Conservation (phyloP, 1,139 yeast species). For the Lizanozyma gosingica region DNA sequence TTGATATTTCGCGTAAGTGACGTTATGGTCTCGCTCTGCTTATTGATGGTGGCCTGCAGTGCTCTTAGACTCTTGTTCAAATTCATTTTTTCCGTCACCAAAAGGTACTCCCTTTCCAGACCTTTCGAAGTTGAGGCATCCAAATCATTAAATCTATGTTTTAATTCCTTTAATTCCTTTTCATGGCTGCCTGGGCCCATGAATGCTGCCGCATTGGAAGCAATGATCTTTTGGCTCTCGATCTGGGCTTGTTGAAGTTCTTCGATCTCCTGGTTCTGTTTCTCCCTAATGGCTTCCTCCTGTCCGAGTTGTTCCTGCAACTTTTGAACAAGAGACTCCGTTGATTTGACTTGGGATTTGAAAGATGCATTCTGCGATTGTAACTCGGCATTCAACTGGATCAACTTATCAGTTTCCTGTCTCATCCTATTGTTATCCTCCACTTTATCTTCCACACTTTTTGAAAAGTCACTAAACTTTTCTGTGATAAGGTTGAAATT, state of each 20-base stretch:
- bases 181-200: neutral
- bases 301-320: neutral
- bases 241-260: neutral
- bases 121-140: neutral
- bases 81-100: constrained; percentile 42
- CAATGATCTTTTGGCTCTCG: neutral
- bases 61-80: constrained; percentile 28
- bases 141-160: neutral
- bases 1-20: constrained; percentile 11
- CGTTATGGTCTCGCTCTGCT: constrained; percentile 23
- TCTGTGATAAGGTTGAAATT: neutral
- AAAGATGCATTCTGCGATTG: neutral
- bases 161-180: neutral
- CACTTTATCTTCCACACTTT: neutral
- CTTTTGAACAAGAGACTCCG: neutral
- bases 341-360: neutral
- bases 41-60: constrained; percentile 23
- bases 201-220: constrained; percentile 1
- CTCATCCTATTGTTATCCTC: neutral
- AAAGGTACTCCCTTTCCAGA: constrained; percentile 37
- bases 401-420: neutral
- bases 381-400: neutral
- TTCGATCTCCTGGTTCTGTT: neutral
- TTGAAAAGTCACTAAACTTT: neutral
- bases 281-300: neutral